phyloP scores from a whole-genome alignment of 306 rosid species.

The Luffa aegyptiaca region DNA sequence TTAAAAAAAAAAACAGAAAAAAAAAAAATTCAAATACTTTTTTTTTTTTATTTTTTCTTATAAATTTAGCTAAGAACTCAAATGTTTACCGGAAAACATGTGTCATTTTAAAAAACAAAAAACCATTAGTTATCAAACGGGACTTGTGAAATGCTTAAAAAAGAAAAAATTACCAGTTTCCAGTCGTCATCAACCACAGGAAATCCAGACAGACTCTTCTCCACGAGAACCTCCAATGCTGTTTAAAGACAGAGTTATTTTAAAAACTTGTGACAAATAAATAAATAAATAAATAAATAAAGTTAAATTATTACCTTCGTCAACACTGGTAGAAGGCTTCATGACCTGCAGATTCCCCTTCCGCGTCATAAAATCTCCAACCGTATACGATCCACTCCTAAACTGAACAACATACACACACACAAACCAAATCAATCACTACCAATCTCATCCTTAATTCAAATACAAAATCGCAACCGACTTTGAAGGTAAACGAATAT shows the following conservation, averaged over 20 bases:
- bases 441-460: background rate
- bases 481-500: background rate
- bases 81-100: no score
- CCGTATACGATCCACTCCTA: constrained; percentile 1
- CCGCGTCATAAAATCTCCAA: constrained; percentile 30
- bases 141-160: background rate
- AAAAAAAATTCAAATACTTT: no score
- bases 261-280: background rate
- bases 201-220: constrained; percentile 84
- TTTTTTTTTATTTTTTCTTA: no score
- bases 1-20: no score
- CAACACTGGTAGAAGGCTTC: constrained; percentile 68
- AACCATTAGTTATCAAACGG: no score
- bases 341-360: constrained; percentile 57
- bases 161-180: constrained; percentile 55
- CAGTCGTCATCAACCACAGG: constrained; percentile 84
- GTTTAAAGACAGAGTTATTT: constrained; percentile 12
- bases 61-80: no score
- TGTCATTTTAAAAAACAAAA: no score
- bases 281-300: no score
- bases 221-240: constrained; percentile 85
- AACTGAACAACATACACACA: background rate
- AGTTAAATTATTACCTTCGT: constrained; percentile 33
- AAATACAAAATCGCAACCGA: background rate
- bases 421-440: background rate